Percentiles rank a stretch among this genome's conserved stretches.
These are phyloP conservation scores for Hygrocybe coccinea DNA, from an alignment of 768 basidiomycete species.

Conservation along the genomic window DNA sequence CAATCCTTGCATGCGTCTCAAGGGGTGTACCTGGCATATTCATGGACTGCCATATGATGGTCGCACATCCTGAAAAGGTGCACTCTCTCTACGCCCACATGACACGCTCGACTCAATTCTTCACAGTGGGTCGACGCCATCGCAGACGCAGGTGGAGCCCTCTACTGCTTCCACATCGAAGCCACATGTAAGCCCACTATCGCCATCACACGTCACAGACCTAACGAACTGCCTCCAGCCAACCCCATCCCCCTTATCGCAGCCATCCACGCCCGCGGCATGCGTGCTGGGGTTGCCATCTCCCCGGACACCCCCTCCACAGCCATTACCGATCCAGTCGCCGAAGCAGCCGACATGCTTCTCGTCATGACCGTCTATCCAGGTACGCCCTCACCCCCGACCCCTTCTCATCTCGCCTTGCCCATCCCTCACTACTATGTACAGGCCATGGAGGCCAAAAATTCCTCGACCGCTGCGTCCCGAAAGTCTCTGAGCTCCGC, in stretches of 20 bases:
- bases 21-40: conserved; percentile 91
- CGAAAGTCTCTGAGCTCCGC: conserved; percentile 89
- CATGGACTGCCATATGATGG: conserved; percentile 99
- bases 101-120: background rate
- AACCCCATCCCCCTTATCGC: conserved; percentile 73
- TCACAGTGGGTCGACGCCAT: conserved; percentile 94
- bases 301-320: conserved; percentile 90
- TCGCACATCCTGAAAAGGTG: conserved; percentile 86
- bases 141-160: conserved; percentile 88
- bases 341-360: conserved; percentile 83
- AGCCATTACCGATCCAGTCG: conserved; percentile 83
- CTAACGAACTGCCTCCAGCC: conserved; percentile 32
- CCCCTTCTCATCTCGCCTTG: background rate
- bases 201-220: background rate
- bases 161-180: conserved; percentile 97
- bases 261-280: conserved; percentile 72
- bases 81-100: conserved; percentile 1
- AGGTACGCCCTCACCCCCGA: conserved; percentile 43
- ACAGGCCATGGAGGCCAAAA: conserved; percentile 92
- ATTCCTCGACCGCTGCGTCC: conserved; percentile 87
- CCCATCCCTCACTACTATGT: background rate
- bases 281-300: conserved; percentile 95
- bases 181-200: conserved; percentile 61
- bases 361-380: conserved; percentile 99
- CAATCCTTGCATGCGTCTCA: conserved; percentile 77